Evolutionary conservation across 202 grass and related monocot genomes (phyloP), one percentile per base, ranked within the genome.

Genomic region (Dendrocalamus latiflorus): DNA sequence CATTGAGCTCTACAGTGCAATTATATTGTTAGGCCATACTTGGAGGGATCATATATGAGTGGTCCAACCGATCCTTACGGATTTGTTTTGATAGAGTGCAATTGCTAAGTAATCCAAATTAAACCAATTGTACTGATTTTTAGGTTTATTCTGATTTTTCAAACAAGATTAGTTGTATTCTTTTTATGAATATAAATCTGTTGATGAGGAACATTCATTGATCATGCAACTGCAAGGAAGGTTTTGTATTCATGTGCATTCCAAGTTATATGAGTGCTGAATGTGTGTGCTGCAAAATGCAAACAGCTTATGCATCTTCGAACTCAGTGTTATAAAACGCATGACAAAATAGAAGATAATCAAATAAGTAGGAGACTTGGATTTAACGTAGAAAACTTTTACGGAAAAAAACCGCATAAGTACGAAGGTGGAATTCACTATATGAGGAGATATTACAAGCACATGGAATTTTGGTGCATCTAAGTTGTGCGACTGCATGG

Each of bases 241-340:
- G 68, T 59, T 44, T 25, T 39, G 70, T 70, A 79, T 83, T 59
- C 60, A 83, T 78, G 15, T 26, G 20, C 2, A 21, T 45, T 78
- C 43, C 34, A 55, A 33, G n/a, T 33, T 33, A 33, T 54, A 28
- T 7, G 54, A 14, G 24, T 22, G 20, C 13, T 47, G 20, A 44
- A 43, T 43, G 8, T 65, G 34, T 50, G 6, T 47, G 24, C 45
- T 26, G 4, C 10, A 73, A 25, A 75, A 74, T 59, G 20, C 0
- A 70, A 68, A 34, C 43, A 39, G 5, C 5, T 3, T 11, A 37
- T 10, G 1, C 1, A 33, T 44, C 8, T 3, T 79, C 68, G 30
- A 28, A 20, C 64, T 58, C 20, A 14, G 14, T 1, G 26, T n/a
- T n/a, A n/a, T n/a, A n/a, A n/a, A n/a, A n/a, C n/a, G n/a, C n/a